Base-by-base conservation (phyloP, 208 protist species). In the Acanthamoeba healyi region DNA sequence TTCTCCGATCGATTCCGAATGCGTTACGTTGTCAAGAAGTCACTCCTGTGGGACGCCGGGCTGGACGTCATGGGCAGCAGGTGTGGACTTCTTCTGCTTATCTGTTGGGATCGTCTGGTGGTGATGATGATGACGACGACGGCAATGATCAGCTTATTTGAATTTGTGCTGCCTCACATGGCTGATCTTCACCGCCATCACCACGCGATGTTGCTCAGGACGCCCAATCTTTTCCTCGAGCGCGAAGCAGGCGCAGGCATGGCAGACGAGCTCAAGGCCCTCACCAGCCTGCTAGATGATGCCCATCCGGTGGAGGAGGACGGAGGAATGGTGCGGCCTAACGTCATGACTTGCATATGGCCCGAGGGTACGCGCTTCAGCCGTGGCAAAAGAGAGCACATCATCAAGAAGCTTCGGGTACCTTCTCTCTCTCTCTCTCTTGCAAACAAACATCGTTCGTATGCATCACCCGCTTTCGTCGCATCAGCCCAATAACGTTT, bases 171-270 rank as follows among this genome's bases (percentile, higher is more conserved):
- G n/a, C n/a, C n/a, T n/a, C n/a, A n/a, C n/a, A n/a, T n/a, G n/a
- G n/a, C n/a, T n/a, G n/a, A n/a, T n/a, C n/a, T n/a, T n/a, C n/a
- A n/a, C n/a, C n/a, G n/a, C n/a, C n/a, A n/a, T n/a, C n/a, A n/a
- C n/a, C n/a, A n/a, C n/a, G n/a, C n/a, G n/a, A n/a, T n/a, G n/a
- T 94, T 82, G 24, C 82, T n/a, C n/a, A n/a, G 94, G 56, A 95
- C 94, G 34, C 87, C 87, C 93, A 95, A 95, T 74, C 91, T 95
- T n/a, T 95, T 95, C 77, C 32, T 95, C 15, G 87, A 84, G n/a
- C 86, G 94, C 77, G 89, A 94, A 81, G 94, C 94, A 4, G 94
- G 94, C 34, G 24, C 94, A 19, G 94, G 94, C n/a, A 95, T 95
- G 94, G 94, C 86, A n/a, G 84, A 94, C 22, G 94, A 95, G 63